Evolutionary conservation across 1,284 basidiomycete genomes (phyloP).

Genomic region (Tetrapyrgos nigripes): DNA sequence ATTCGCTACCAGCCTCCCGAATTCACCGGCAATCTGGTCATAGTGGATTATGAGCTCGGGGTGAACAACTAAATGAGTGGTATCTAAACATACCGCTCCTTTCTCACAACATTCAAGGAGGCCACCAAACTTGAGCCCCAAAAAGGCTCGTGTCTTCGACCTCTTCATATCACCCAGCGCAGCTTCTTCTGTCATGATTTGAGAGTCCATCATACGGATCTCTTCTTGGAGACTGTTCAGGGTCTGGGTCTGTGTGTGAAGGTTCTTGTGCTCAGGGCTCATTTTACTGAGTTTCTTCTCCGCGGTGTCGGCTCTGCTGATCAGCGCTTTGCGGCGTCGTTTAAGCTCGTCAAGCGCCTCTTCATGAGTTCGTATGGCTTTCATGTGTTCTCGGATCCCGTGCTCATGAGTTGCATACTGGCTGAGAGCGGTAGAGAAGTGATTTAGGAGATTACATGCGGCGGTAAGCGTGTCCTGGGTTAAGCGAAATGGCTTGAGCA

Average conservation of each 20-base stretch:
- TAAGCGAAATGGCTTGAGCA: constrained; percentile 8
- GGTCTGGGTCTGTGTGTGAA: constrained; percentile 76
- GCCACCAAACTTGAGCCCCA: constrained; percentile 90
- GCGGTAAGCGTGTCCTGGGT: constrained; percentile 79
- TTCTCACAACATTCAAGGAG: constrained; percentile 89
- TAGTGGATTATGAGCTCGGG: neutral
- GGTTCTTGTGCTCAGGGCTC: constrained; percentile 90
- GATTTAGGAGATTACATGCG: constrained; percentile 72
- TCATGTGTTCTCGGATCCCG: constrained; percentile 77
- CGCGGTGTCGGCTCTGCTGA: constrained; percentile 82
- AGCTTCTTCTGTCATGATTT: constrained; percentile 87
- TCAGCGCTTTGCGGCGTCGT: constrained; percentile 70
- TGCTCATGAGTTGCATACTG: constrained; percentile 81
- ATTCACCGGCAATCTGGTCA: constrained; percentile 79
- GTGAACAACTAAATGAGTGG: constrained; percentile 5
- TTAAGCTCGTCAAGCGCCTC: constrained; percentile 84
- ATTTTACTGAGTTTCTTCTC: constrained; percentile 93
- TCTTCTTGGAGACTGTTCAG: constrained; percentile 81
- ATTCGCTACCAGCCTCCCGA: constrained; percentile 80
- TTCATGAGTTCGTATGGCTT: constrained; percentile 83
- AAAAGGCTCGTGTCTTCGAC: constrained; percentile 68
- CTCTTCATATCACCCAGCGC: constrained; percentile 89
- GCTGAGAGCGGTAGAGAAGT: constrained; percentile 74
- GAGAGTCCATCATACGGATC: constrained; percentile 80
- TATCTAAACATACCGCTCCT: constrained; percentile 57